Conservation (phyloP, 805 yeast genomes). For the Wickerhamiella siamensis region DNA sequence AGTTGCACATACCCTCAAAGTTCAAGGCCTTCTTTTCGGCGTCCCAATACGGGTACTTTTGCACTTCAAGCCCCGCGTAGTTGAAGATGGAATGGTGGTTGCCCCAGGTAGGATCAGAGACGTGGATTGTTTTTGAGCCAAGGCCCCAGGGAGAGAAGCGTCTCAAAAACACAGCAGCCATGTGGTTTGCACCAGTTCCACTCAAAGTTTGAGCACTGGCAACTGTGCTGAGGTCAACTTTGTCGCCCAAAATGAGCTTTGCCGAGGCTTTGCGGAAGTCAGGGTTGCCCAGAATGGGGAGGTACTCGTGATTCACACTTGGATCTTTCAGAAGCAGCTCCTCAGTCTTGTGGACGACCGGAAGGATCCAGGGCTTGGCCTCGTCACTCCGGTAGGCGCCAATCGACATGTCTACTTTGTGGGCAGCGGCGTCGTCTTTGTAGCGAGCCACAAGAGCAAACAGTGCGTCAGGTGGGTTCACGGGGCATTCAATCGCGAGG, state of each 20-base stretch:
- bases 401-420: conserved; percentile 49
- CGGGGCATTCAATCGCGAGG: not conserved
- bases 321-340: conserved; percentile 22
- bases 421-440: conserved; percentile 27
- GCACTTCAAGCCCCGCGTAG: conserved; percentile 50
- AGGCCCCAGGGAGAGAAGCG: conserved; percentile 35
- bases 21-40: conserved; percentile 46
- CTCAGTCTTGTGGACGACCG: conserved; percentile 62
- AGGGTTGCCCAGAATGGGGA: conserved; percentile 69
- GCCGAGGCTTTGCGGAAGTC: conserved; percentile 52
- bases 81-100: conserved; percentile 73
- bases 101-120: conserved; percentile 91
- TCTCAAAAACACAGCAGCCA: conserved; percentile 63
- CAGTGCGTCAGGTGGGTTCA: conserved; percentile 68
- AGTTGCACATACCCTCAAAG: conserved; percentile 45
- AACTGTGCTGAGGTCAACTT: conserved; percentile 41
- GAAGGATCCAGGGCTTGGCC: conserved; percentile 84
- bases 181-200: conserved; percentile 89
- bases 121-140: conserved; percentile 38
- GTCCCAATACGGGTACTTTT: conserved; percentile 60
- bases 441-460: conserved; percentile 43
- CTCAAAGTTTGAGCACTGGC: conserved; percentile 80
- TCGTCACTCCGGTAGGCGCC: conserved; percentile 86
- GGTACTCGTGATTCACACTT: conserved; percentile 65
- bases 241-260: conserved; percentile 56